phyloP scores from a whole-genome alignment of 2,329 filamentous ascomycete species.

The Paraphaeosphaeria minitans region DNA sequence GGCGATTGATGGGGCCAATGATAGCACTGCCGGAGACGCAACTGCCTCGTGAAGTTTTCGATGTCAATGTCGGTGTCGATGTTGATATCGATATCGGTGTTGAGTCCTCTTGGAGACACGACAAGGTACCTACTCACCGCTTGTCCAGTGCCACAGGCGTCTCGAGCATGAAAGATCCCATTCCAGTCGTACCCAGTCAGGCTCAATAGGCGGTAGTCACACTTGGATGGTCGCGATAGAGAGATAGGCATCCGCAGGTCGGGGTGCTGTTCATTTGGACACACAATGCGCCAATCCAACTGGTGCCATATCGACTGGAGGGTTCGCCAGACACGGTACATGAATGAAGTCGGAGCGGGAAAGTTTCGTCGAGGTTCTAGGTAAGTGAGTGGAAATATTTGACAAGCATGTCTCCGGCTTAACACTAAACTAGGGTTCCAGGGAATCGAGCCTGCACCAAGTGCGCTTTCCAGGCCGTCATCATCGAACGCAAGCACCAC shows the following conservation, averaged over 20 bases:
- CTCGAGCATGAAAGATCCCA: neutral
- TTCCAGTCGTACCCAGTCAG: neutral
- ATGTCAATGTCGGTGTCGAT: neutral
- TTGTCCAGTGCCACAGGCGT: neutral
- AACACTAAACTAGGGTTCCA: conserved; percentile 21
- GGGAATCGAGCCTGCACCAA: neutral
- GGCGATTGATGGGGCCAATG: too few relatives aligned
- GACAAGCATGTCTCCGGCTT: conserved; percentile 9
- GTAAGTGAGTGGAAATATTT: neutral
- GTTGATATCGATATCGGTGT: neutral
- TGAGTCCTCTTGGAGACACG: neutral
- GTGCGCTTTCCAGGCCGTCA: neutral
- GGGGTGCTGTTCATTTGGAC: neutral
- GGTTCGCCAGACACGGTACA: neutral
- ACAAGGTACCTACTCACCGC: neutral
- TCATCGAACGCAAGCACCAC: neutral
- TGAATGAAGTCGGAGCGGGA: neutral
- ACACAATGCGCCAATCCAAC: neutral
- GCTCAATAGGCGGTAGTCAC: neutral
- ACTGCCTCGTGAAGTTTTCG: neutral
- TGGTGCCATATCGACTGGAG: neutral
- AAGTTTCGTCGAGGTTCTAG: neutral
- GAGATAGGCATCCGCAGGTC: neutral
- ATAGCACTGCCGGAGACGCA: too few relatives aligned
- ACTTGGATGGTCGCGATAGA: neutral